Conservation (phyloP, 2,329 filamentous ascomycete genomes). For the Fusarium sp. region DNA sequence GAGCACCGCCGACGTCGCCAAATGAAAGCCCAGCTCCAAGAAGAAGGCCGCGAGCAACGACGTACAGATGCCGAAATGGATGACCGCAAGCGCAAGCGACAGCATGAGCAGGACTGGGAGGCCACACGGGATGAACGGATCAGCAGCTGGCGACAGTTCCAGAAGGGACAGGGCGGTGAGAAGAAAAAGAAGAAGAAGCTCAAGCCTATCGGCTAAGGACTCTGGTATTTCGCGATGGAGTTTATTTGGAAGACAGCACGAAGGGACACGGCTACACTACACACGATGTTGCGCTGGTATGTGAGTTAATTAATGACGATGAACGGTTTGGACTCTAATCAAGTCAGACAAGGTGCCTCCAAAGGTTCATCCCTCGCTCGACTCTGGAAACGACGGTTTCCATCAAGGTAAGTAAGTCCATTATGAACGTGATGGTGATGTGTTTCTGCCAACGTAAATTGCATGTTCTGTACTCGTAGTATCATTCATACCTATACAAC, state of each 20-base stretch:
- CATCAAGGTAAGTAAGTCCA: slow-evolving; percentile 40
- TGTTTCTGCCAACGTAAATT: slow-evolving; percentile 4
- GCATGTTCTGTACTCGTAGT: slow-evolving; percentile 16
- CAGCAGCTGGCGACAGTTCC: slow-evolving; percentile 92
- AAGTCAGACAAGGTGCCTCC: slow-evolving; percentile 39
- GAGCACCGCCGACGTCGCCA: slow-evolving; percentile 86
- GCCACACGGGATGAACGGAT: slow-evolving; percentile 90
- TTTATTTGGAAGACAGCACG: slow-evolving; percentile 19
- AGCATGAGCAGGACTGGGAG: slow-evolving; percentile 97
- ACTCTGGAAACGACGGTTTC: slow-evolving; percentile 12
- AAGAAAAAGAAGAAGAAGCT: slow-evolving; percentile 79
- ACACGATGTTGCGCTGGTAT: slow-evolving; percentile 38
- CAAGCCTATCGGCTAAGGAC: slow-evolving; percentile 67
- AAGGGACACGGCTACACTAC: slow-evolving; percentile 23
- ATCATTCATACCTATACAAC: slow-evolving; percentile 2
- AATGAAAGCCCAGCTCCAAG: slow-evolving; percentile 93
- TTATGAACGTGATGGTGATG: slow-evolving; percentile 3
- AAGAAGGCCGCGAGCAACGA: slow-evolving; percentile 90
- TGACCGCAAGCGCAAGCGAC: slow-evolving; percentile 83
- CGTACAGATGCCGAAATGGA: slow-evolving; percentile 88
- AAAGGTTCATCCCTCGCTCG: slow-evolving; percentile 11
- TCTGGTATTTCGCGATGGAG: slow-evolving; percentile 6
- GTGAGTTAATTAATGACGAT: slow-evolving; percentile 49
- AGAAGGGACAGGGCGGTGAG: slow-evolving; percentile 74
- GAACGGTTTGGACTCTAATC: slow-evolving; percentile 47